Evolutionary conservation across 768 basidiomycete species (phyloP).

Genomic region (Lanmaoa pseudosensibilis): DNA sequence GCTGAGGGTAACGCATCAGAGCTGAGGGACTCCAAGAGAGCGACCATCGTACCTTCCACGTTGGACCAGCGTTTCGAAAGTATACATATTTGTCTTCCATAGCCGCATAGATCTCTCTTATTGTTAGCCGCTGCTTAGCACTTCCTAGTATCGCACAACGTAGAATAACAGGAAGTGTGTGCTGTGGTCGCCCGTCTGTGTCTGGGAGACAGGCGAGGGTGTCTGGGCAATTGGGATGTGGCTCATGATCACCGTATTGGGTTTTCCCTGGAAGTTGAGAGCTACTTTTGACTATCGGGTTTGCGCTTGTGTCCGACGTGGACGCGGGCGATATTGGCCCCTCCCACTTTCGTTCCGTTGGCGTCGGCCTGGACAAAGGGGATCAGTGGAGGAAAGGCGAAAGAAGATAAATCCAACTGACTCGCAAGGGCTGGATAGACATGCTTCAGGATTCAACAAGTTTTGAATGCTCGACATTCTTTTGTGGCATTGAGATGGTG

Average conservation of each 20-base stretch:
- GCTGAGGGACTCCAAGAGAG: not conserved
- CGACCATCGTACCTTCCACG: conserved; percentile 68
- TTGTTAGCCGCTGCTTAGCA: conserved; percentile 71
- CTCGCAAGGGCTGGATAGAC: conserved; percentile 41
- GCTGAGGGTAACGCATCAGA: conserved; percentile 42
- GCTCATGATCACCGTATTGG: conserved; percentile 46
- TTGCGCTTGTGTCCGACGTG: conserved; percentile 34
- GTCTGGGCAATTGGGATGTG: conserved; percentile 79
- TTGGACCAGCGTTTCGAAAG: conserved; percentile 76
- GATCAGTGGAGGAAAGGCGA: conserved; percentile 15
- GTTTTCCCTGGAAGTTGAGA: conserved; percentile 24
- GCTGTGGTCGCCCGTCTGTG: conserved; percentile 76
- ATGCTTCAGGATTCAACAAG: conserved; percentile 56
- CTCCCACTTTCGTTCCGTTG: conserved; percentile 27
- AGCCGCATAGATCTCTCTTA: conserved; percentile 81
- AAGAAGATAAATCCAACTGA: conserved; percentile 29
- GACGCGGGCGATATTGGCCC: conserved; percentile 36
- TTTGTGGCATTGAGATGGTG: conserved; percentile 21
- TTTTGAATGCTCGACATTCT: conserved; percentile 57
- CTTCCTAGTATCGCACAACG: conserved; percentile 83
- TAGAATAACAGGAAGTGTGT: conserved; percentile 81
- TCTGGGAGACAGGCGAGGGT: conserved; percentile 76
- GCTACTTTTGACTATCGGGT: conserved; percentile 24
- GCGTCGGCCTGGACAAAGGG: conserved; percentile 31
- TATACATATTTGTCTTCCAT: conserved; percentile 87